A percentile compares a stretch with the other conserved stretches of the same genome.
These are phyloP conservation scores for Pythium phragmiticola DNA, from an alignment of 352 stramenopile species.

Conservation along the genomic window DNA sequence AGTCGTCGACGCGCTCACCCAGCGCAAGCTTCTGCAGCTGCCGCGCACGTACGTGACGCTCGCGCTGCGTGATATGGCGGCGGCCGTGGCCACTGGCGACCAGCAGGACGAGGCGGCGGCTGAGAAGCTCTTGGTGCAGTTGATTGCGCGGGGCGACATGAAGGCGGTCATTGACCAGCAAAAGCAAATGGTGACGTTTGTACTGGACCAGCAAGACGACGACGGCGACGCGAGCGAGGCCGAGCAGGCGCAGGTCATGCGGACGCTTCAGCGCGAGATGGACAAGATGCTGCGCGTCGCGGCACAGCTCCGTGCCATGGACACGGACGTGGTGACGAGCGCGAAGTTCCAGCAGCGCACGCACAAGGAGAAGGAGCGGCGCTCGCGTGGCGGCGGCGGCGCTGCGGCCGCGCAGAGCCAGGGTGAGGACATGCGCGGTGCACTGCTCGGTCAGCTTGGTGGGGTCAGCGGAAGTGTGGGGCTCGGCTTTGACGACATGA, in stretches of 20 bases:
- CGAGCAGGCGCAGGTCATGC: slow-evolving; percentile 44
- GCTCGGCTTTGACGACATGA: slow-evolving; percentile 40
- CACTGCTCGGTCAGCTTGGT: slow-evolving; percentile 15
- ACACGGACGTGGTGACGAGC: slow-evolving; percentile 80
- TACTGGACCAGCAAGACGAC: slow-evolving; percentile 56
- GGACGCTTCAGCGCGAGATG: slow-evolving; percentile 66
- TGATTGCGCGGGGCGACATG: slow-evolving; percentile 58
- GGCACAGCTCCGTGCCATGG: slow-evolving; percentile 68
- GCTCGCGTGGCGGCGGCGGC: slow-evolving; percentile 26
- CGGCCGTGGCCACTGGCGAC: slow-evolving; percentile 25
- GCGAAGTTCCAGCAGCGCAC: slow-evolving; percentile 72
- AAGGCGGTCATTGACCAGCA: slow-evolving; percentile 73
- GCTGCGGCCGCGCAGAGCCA: not conserved
- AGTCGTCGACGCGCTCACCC: slow-evolving; percentile 59
- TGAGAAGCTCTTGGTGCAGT: slow-evolving; percentile 63
- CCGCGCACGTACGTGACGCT: slow-evolving; percentile 82
- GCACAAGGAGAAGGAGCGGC: slow-evolving; percentile 79
- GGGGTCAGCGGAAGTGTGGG: slow-evolving; percentile 27
- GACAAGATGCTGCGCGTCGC: slow-evolving; percentile 69
- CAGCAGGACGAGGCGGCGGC: slow-evolving; percentile 12
- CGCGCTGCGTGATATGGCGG: slow-evolving; percentile 57
- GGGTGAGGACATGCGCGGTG: slow-evolving; percentile 19
- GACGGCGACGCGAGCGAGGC: slow-evolving; percentile 35
- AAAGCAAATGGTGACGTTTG: slow-evolving; percentile 75
- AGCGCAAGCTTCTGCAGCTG: slow-evolving; percentile 70